Evolutionary conservation across 2,329 filamentous ascomycete species (phyloP), one percentile per base, ranked within the genome.

Genomic region (Colletotrichum lini): DNA sequence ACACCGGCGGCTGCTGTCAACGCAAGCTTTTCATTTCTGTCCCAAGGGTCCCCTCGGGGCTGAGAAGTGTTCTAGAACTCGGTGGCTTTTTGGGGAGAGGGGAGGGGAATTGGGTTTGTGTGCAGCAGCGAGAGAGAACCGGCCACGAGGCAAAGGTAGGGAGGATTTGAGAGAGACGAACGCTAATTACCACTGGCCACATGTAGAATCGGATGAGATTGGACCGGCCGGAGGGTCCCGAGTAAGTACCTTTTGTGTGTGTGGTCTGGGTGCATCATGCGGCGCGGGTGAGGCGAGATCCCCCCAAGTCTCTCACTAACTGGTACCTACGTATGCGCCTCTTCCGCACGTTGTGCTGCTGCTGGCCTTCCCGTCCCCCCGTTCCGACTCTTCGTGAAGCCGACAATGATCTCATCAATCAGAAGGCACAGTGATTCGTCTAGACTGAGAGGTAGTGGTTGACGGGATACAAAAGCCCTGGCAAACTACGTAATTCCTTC

Each of bases 1-100:
- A 30, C n/a, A n/a, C 26, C 8, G 30, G 30, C 30, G 30, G 3
- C 30, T 10, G 26, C 44, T 49, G 44, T 49, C 58, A 49, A 49
- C 44, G 57, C 57, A 49, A 60, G 57, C 57, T 60, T 60, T 60
- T 57, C 23, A n/a, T 5, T 18, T 9, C 40, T 18, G 30, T 15
- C 40, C 57, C 44, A 15, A 49, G 23, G 54, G 18, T 23, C 13
- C 44, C 7, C 4, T 30, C 30, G 5, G 16, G 13, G 26, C 45
- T 23, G 1, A 50, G 30, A 10, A 45, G 26, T 12, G 58, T 50
- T 61, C 58, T 61, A 61, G 58, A 61, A 61, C 45, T 12, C 44
- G 9, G 10, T 23, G 30, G 30, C 30, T 30, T 30, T 7, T 30
- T 26, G 26, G 26, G 26, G 26, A 4, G 26, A 1, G 30, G 30